These are phyloP conservation scores for Marvania coccoides DNA, from an alignment of 139 green algal genomes.

Conservation along the genomic window DNA sequence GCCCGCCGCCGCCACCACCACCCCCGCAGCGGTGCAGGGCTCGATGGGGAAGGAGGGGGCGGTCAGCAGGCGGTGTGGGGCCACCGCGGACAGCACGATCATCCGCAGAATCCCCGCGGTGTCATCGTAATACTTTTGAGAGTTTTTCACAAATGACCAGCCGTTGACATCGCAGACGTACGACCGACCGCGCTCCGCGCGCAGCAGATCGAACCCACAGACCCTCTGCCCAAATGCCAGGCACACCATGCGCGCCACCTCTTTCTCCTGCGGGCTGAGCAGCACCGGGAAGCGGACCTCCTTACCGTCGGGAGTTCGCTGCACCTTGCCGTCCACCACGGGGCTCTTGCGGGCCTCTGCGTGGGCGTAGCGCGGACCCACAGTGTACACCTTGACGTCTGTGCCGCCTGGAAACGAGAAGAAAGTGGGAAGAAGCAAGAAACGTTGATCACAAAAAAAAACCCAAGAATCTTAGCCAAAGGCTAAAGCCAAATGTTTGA, in stretches of 20 bases:
- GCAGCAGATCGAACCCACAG: slow-evolving; percentile 91
- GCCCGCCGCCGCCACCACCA: background rate
- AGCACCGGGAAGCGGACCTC: slow-evolving; percentile 89
- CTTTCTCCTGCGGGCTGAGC: slow-evolving; percentile 82
- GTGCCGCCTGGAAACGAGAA: too few relatives aligned
- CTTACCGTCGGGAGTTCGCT: slow-evolving; percentile 77
- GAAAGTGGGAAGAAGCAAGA: too few relatives aligned
- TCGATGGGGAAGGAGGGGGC: slow-evolving; percentile 9
- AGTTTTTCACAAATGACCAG: slow-evolving; percentile 98
- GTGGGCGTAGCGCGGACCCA: slow-evolving; percentile 91
- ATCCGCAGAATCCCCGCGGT: slow-evolving; percentile 66
- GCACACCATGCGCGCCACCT: slow-evolving; percentile 89
- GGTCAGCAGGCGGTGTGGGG: slow-evolving; percentile 56
- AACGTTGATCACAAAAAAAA: too few relatives aligned
- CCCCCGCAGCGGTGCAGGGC: background rate
- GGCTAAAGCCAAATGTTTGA: too few relatives aligned
- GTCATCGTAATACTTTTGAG: slow-evolving; percentile 94
- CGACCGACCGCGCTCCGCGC: slow-evolving; percentile 60
- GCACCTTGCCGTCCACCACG: slow-evolving; percentile 93
- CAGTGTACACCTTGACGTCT: slow-evolving; percentile 96
- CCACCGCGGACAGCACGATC: slow-evolving; percentile 67
- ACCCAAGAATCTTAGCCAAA: too few relatives aligned
- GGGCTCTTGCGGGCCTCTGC: slow-evolving; percentile 92
- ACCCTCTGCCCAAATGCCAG: slow-evolving; percentile 94
- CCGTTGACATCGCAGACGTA: slow-evolving; percentile 99